These are phyloP conservation scores for Decorospora gaudefroyi DNA, from an alignment of 2,329 filamentous ascomycete species.

Conservation along the genomic window DNA sequence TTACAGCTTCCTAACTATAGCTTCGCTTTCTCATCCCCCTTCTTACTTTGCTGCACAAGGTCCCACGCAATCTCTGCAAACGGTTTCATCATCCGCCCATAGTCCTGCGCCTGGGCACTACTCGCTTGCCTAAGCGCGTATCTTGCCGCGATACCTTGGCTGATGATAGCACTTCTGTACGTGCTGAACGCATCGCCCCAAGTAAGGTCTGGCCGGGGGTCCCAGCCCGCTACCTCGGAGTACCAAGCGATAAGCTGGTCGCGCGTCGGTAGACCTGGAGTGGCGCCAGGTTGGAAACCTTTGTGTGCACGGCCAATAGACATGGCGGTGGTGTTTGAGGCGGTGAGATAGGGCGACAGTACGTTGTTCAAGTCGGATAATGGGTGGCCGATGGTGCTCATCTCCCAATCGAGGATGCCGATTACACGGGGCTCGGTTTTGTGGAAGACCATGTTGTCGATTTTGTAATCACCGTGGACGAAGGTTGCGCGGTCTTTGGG, in stretches of 20 bases:
- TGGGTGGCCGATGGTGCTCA: slow-evolving; percentile 97
- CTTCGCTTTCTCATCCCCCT: slow-evolving; percentile 42
- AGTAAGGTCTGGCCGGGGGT: slow-evolving; percentile 63
- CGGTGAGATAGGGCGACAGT: slow-evolving; percentile 54
- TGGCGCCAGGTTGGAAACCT: slow-evolving; percentile 65
- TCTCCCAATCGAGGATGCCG: slow-evolving; percentile 90
- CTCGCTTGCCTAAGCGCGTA: slow-evolving; percentile 86
- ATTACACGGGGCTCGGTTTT: slow-evolving; percentile 85
- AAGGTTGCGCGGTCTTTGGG: slow-evolving; percentile 77
- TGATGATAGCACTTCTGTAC: slow-evolving; percentile 64
- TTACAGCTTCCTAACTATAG: too few relatives aligned
- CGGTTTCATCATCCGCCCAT: slow-evolving; percentile 69
- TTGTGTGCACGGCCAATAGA: slow-evolving; percentile 48
- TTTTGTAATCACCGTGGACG: slow-evolving; percentile 97
- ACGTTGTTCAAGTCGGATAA: slow-evolving; percentile 89
- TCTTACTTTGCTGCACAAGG: slow-evolving; percentile 62
- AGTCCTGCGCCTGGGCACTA: slow-evolving; percentile 75
- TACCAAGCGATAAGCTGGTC: slow-evolving; percentile 69
- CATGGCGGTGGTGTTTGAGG: slow-evolving; percentile 45
- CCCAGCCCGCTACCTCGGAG: slow-evolving; percentile 69
- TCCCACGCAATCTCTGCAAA: slow-evolving; percentile 81
- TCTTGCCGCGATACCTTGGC: slow-evolving; percentile 91
- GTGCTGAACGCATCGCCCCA: slow-evolving; percentile 69
- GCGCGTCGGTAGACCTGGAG: slow-evolving; percentile 67
- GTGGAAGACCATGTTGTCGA: slow-evolving; percentile 70